These are phyloP conservation scores for Castanea crenata DNA, from an alignment of 306 rosid species.

Conservation along the genomic window DNA sequence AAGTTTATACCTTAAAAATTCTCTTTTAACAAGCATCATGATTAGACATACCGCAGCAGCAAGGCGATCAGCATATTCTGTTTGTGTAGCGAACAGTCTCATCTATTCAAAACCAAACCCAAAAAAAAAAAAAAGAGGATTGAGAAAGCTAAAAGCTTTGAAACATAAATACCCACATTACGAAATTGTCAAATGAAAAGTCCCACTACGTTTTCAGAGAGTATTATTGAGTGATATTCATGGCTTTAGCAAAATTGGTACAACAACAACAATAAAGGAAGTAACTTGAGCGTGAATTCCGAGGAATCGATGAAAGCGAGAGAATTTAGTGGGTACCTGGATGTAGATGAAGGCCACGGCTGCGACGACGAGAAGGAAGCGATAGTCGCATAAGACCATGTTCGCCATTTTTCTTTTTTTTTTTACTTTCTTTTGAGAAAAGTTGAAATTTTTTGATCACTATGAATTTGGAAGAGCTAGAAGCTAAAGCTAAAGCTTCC, in stretches of 20 bases:
- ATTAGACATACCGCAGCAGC: slow-evolving; percentile 69
- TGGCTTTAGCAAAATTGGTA: background rate
- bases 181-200: background rate
- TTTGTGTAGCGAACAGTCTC: slow-evolving; percentile 83
- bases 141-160: background rate
- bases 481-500: no score
- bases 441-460: no score
- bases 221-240: no score
- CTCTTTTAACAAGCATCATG: background rate
- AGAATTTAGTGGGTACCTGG: slow-evolving; percentile 46
- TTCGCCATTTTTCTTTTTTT: slow-evolving; percentile 40
- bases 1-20: background rate
- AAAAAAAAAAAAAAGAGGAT: background rate
- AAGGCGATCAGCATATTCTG: slow-evolving; percentile 90
- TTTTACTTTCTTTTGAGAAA: background rate
- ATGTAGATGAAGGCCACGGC: slow-evolving; percentile 79
- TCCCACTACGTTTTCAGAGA: no score
- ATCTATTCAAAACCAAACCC: slow-evolving; percentile 36
- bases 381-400: slow-evolving; percentile 73
- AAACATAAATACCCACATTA: background rate
- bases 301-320: background rate
- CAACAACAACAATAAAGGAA: background rate
- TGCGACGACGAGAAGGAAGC: slow-evolving; percentile 74
- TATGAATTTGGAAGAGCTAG: background rate
- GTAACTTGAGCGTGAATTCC: background rate